phyloP scores from a whole-genome alignment of 2,329 filamentous ascomycete species.

The Clarireedia monteithiana region DNA sequence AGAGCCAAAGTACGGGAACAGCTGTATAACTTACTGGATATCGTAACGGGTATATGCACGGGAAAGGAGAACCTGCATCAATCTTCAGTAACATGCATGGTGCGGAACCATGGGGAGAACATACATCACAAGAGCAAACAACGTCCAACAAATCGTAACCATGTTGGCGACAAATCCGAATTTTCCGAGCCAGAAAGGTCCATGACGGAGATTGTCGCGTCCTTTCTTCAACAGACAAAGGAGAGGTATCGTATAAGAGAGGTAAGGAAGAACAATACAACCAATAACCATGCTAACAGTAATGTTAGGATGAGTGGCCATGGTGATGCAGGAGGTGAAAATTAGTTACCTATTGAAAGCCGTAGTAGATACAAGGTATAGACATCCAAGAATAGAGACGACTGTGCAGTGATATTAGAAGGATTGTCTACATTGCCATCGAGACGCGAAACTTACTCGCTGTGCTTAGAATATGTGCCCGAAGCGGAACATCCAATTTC shows the following conservation, averaged over 20 bases:
- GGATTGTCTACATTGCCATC: too few species aligned
- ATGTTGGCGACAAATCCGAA: conserved; percentile 52
- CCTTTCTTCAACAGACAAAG: conserved; percentile 31
- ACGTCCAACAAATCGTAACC: conserved; percentile 47
- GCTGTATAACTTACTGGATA: conserved; percentile 1
- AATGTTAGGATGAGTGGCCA: background rate
- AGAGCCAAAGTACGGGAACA: background rate
- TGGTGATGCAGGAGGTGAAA: background rate
- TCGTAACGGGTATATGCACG: conserved; percentile 1
- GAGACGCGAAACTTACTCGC: background rate
- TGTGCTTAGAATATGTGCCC: conserved; percentile 5
- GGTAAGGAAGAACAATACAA: conserved; percentile 6
- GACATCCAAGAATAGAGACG: conserved; percentile 1
- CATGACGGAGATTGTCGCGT: conserved; percentile 49
- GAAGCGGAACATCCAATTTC: conserved; percentile 6
- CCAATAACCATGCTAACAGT: conserved; percentile 4
- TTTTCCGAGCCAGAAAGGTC: conserved; percentile 48
- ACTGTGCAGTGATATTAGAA: background rate
- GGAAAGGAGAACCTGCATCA: conserved; percentile 5
- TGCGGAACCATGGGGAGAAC: background rate
- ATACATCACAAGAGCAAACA: conserved; percentile 51
- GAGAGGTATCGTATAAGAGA: conserved; percentile 4
- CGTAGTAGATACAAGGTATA: conserved; percentile 6
- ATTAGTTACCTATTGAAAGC: conserved; percentile 6
- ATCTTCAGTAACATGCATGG: background rate